phyloP scores from a whole-genome alignment of 2,329 filamentous ascomycete species.

The Colletotrichum cordylinicola region DNA sequence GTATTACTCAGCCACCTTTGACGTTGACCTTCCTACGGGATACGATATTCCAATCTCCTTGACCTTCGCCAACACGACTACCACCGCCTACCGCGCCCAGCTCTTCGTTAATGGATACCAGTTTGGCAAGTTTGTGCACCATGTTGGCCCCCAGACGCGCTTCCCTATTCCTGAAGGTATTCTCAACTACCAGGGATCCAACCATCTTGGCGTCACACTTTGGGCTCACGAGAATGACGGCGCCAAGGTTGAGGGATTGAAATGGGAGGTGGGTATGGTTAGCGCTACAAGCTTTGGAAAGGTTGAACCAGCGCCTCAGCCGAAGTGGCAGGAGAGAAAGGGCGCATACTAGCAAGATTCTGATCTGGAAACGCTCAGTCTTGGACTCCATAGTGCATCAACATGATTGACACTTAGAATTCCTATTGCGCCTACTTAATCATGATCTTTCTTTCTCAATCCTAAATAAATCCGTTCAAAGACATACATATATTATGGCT shows the following conservation, averaged over 20 bases:
- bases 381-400: no score
- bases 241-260: constrained; percentile 39
- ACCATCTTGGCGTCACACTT: constrained; percentile 69
- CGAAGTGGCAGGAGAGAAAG: constrained; percentile 45
- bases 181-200: constrained; percentile 69
- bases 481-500: no score
- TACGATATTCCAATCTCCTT: constrained; percentile 65
- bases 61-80: constrained; percentile 51
- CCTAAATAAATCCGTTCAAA: no score
- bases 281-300: constrained; percentile 49
- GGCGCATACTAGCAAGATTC: constrained; percentile 49
- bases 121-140: constrained; percentile 59
- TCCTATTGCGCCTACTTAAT: no score
- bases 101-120: constrained; percentile 76
- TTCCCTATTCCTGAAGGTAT: constrained; percentile 75
- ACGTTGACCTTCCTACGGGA: constrained; percentile 53
- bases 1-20: constrained; percentile 60
- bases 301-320: constrained; percentile 46
- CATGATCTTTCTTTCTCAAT: no score
- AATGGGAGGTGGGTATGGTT: constrained; percentile 43
- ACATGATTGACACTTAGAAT: no score
- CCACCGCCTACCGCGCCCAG: constrained; percentile 56
- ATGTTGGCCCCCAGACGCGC: constrained; percentile 70
- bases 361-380: no score
- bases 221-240: constrained; percentile 66